Base-by-base conservation (phyloP, 129 eudicot species). In the Artemisia annua region DNA sequence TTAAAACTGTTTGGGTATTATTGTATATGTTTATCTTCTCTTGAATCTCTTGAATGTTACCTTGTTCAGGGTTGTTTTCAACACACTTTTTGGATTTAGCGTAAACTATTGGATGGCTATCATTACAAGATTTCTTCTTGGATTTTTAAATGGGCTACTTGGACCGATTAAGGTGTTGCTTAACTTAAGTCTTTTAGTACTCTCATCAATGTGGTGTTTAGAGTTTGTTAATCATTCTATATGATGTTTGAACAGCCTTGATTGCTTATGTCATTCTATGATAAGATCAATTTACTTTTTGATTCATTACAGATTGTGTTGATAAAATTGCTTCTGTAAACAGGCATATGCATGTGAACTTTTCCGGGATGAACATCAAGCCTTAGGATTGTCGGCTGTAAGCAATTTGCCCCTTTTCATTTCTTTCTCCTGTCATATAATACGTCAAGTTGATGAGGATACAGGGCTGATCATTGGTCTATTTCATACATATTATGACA, bases 291-390 rank as follows among this genome's bases (percentile, higher is more conserved):
- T 39, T 8, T 39, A 8, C 46, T 8, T 39, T 39, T 39, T 39
- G 0, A 39, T 39, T 8, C 46, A 39, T 20, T 56, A 16, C 19
- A 18, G 39, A 17, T 32, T 16, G 28, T 65, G 52, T 70, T 56
- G 53, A 59, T 55, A 3, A 28, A 20, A 1, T 39, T 62, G 61
- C 54, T 57, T 11, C 50, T 17, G 8, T 75, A 43, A 60, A 56
- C 87, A 94, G 97, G 99, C 99, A 58, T 94, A 88, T 80, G 96
- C 94, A 67, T 60, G 75, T 59, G 99, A 94, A 81, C 67, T 85
- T 69, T 83, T 88, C 75, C 80, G 83, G 6, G 82, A 71, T 0
- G 85, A 86, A 71, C 70, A 94, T 71, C 97, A 90, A 74, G 84
- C 96, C 57, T 51, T 88, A 48, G 96, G 86, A 65, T 26, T 94